Base-by-base conservation (phyloP, 2,329 filamentous ascomycete species). In the Dactylellina haptotyla region DNA sequence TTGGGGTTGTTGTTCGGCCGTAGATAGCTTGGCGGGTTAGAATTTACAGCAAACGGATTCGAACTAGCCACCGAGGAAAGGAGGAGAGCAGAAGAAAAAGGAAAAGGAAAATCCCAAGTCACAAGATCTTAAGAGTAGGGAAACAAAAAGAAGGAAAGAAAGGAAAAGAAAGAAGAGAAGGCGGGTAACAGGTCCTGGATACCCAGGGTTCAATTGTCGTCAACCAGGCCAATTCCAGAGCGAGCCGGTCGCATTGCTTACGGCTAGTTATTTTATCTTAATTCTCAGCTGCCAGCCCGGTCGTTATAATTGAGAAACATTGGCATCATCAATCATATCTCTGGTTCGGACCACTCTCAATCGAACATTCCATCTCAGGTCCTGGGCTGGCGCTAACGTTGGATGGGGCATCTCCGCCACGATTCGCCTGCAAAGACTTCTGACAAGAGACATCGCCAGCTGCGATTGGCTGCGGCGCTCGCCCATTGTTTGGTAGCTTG, bases 351-450 rank as follows among this genome's bases (percentile, higher is more conserved):
- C 28, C 39, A 39, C 23, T 50, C 23, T 8, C 58, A 30, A 62
- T 58, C 56, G 59, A 65, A 72, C 67, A 59, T 72, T 72, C 67
- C 59, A 72, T 46, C 46, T 14, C 23, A 43, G 20, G n/a, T 23
- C n/a, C n/a, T 53, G 66, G 32, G 48, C 34, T 23, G 66, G 67
- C 59, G 67, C 58, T 72, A 59, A 61, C 37, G 37, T 37, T 48
- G 25, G 28, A 69, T 69, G 56, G 46, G 63, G 64, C 30, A 69
- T 56, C 64, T 45, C 66, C 58, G 58, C 59, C 66, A 71, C 58
- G 41, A 59, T 53, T 34, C 57, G 37, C 56, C 65, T 56, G 58
- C 51, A 72, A 48, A 61, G 26, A 56, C 41, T 51, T 65, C 67
- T 28, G 43, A 63, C 58, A 30, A n/a, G 58, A 39, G 48, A 30